Conservation (phyloP, 192 early-diverging fungal genomes). For the Coemansia sp. region DNA sequence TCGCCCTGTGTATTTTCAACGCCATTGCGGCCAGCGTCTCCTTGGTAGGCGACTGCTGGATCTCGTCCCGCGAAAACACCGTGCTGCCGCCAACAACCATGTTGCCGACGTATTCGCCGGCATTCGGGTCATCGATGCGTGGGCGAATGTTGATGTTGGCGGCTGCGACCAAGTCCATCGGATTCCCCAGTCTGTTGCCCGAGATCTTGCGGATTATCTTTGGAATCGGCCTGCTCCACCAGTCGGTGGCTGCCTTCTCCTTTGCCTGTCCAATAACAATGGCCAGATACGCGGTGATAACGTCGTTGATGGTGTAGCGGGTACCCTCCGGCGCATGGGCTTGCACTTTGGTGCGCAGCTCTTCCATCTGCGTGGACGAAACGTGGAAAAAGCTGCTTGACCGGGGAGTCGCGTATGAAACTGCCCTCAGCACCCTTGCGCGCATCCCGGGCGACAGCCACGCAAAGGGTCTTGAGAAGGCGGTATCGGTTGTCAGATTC, state of each 20-base stretch:
- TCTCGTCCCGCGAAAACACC: not conserved
- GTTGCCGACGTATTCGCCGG: not conserved
- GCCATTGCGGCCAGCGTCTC: not conserved
- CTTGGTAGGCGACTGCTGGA: not conserved
- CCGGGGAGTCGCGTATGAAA: not conserved
- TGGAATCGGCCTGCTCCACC: not conserved
- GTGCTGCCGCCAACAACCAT: not conserved
- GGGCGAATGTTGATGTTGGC: not conserved
- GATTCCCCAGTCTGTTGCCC: not conserved
- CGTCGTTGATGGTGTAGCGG: not conserved
- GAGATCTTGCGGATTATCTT: not conserved
- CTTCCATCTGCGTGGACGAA: not conserved
- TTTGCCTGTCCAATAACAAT: not conserved
- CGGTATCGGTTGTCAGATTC: not conserved
- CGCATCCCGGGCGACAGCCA: constrained; percentile 20
- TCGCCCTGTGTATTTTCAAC: not conserved
- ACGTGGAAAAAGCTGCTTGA: constrained; percentile 18
- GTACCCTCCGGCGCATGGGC: not conserved
- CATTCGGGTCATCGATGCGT: not conserved
- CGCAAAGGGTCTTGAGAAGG: not conserved
- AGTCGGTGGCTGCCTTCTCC: not conserved
- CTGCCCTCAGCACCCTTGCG: not conserved
- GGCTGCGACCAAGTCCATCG: not conserved
- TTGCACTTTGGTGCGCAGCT: not conserved
- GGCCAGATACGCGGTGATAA: not conserved